These are phyloP conservation scores for Candida khao-thaluensis DNA, from an alignment of 805 yeast species.

Conservation along the genomic window DNA sequence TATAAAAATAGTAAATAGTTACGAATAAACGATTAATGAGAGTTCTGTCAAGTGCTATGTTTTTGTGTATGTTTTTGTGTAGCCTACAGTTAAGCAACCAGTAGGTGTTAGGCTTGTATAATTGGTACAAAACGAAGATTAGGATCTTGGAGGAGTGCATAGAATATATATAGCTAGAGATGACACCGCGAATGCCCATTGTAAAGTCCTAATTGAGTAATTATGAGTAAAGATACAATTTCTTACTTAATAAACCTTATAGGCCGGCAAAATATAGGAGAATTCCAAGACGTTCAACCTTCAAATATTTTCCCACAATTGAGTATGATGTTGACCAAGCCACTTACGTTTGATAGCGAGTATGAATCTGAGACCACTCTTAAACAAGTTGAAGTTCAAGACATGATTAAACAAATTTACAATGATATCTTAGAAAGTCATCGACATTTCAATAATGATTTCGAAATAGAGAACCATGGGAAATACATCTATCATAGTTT, in stretches of 20 bases:
- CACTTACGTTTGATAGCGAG: slow-evolving; percentile 21
- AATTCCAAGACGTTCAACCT: slow-evolving; percentile 17
- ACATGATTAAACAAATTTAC: slow-evolving; percentile 28
- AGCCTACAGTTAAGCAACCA: too few relatives aligned
- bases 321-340: slow-evolving; percentile 14
- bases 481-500: slow-evolving; percentile 40
- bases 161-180: too few relatives aligned
- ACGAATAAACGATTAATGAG: slow-evolving; percentile 14
- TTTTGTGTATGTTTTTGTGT: too few relatives aligned
- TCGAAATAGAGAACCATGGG: slow-evolving; percentile 37
- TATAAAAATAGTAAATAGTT: slow-evolving; percentile 3
- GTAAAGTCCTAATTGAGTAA: slow-evolving; percentile 13
- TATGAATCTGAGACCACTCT: slow-evolving; percentile 36
- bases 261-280: slow-evolving; percentile 13
- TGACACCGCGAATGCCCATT: slow-evolving; percentile 12
- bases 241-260: slow-evolving; percentile 20
- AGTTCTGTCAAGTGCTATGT: too few relatives aligned
- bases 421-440: slow-evolving; percentile 17
- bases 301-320: slow-evolving; percentile 13
- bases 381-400: slow-evolving; percentile 36
- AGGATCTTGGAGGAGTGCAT: too few relatives aligned
- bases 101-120: too few relatives aligned
- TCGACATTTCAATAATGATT: slow-evolving; percentile 13
- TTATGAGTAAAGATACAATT: slow-evolving; percentile 14
- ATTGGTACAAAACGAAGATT: too few relatives aligned